A percentile compares a stretch with the other conserved stretches of the same genome.
Evolutionary conservation across 495 filamentous ascomycete genomes (phyloP).

Genomic region (Aspergillus diversus): DNA sequence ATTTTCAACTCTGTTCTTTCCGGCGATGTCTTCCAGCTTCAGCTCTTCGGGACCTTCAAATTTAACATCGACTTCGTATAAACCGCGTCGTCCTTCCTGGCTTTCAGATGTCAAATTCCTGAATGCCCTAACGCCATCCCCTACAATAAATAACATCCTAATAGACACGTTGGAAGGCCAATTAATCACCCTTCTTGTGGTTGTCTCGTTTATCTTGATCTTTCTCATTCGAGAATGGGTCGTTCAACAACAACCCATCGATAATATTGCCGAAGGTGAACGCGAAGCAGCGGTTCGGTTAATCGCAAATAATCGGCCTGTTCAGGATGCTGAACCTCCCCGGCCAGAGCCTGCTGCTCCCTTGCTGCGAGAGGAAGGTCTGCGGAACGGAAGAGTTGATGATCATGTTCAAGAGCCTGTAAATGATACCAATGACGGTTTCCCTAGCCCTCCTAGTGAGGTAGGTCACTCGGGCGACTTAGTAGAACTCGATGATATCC

Average conservation of each 20-base stretch:
- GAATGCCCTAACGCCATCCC: slow-evolving; percentile 70
- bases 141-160: slow-evolving; percentile 75
- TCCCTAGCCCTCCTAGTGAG: background rate
- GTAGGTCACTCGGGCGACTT: slow-evolving; percentile 3
- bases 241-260: slow-evolving; percentile 90
- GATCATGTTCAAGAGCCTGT: background rate
- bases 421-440: background rate
- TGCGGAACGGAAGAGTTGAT: slow-evolving; percentile 18
- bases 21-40: slow-evolving; percentile 36
- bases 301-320: slow-evolving; percentile 43
- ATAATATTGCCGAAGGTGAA: slow-evolving; percentile 59
- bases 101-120: slow-evolving; percentile 76
- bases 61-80: slow-evolving; percentile 28
- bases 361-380: slow-evolving; percentile 17
- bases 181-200: slow-evolving; percentile 86
- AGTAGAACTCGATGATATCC: slow-evolving; percentile 15
- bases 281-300: slow-evolving; percentile 45
- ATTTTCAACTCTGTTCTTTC: slow-evolving; percentile 44
- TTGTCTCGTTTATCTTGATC: slow-evolving; percentile 89
- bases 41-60: slow-evolving; percentile 27
- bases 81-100: slow-evolving; percentile 47
- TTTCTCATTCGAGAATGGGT: slow-evolving; percentile 98
- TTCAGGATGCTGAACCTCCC: slow-evolving; percentile 25
- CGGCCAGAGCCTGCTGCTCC: slow-evolving; percentile 11
- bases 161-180: slow-evolving; percentile 90